Evolutionary conservation across 2,329 filamentous ascomycete species (phyloP).

Genomic region (Penicillium rolfsii): DNA sequence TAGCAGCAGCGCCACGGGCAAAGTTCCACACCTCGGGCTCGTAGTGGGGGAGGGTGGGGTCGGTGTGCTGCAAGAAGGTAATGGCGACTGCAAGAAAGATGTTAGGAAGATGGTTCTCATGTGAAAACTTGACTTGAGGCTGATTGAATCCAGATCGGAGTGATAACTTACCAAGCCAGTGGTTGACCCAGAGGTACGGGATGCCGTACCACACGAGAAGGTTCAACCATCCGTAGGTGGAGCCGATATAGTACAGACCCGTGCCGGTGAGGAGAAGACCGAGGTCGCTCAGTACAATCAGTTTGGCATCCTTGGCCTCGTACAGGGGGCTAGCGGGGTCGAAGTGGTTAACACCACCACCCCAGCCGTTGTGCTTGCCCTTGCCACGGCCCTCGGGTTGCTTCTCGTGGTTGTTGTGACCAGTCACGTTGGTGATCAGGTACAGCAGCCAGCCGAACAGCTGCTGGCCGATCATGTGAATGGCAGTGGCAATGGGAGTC

Average conservation of each 20-base stretch:
- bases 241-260: conserved; percentile 69
- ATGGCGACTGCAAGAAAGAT: conserved; percentile 74
- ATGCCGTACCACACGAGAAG: conserved; percentile 92
- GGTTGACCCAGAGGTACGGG: conserved; percentile 97
- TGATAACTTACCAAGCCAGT: conserved; percentile 84
- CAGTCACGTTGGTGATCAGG: conserved; percentile 87
- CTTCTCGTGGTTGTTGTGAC: conserved; percentile 90
- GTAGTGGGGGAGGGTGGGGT: conserved; percentile 93
- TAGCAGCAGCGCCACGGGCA: conserved; percentile 88
- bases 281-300: conserved; percentile 84
- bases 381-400: conserved; percentile 91
- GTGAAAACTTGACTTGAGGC: neutral
- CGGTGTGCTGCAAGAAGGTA: conserved; percentile 96
- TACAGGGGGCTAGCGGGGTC: conserved; percentile 84
- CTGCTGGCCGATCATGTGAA: conserved; percentile 80
- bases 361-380: conserved; percentile 84
- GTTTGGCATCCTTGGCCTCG: conserved; percentile 84
- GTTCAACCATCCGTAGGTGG: conserved; percentile 81
- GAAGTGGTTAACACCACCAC: conserved; percentile 92
- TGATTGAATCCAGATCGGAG: neutral
- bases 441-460: conserved; percentile 92
- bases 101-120: conserved; percentile 10
- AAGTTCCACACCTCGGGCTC: conserved; percentile 85
- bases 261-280: conserved; percentile 69
- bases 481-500: conserved; percentile 80